Conservation (phyloP, 2,329 filamentous ascomycete genomes). For the Alternaria sp. region DNA sequence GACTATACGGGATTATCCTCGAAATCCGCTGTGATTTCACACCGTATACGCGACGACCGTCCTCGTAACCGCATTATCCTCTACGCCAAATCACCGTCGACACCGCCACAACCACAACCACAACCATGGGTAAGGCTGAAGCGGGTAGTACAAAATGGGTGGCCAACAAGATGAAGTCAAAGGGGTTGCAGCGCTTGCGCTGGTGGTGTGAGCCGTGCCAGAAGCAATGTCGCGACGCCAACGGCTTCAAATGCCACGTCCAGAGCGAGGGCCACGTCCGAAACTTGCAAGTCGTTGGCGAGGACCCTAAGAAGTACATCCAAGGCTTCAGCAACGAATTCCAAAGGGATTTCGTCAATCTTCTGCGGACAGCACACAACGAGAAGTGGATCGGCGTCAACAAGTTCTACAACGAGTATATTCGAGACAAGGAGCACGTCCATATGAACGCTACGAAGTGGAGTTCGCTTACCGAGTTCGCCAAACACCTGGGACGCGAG, state of each 20-base stretch:
- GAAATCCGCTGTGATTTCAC: background rate
- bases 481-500: constrained; percentile 83
- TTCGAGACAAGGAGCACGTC: background rate
- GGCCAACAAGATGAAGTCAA: constrained; percentile 84
- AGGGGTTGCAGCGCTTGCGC: constrained; percentile 68
- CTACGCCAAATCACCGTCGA: background rate
- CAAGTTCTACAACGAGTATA: constrained; percentile 86
- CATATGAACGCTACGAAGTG: constrained; percentile 85
- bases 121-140: constrained; percentile 85
- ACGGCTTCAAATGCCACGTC: constrained; percentile 73
- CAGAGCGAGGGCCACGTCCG: constrained; percentile 85
- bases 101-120: constrained; percentile 12
- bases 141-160: constrained; percentile 90
- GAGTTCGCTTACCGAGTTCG: constrained; percentile 87
- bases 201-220: constrained; percentile 90
- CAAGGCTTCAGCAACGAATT: constrained; percentile 84
- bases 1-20: background rate
- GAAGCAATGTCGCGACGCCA: constrained; percentile 79
- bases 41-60: background rate
- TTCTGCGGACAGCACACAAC: constrained; percentile 83
- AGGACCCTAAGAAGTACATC: constrained; percentile 84
- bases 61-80: background rate
- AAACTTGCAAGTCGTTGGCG: constrained; percentile 77
- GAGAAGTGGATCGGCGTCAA: constrained; percentile 91
- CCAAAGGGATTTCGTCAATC: constrained; percentile 74